Base-by-base conservation (phyloP, 495 filamentous ascomycete species). In the Jackrogersella minutella region DNA sequence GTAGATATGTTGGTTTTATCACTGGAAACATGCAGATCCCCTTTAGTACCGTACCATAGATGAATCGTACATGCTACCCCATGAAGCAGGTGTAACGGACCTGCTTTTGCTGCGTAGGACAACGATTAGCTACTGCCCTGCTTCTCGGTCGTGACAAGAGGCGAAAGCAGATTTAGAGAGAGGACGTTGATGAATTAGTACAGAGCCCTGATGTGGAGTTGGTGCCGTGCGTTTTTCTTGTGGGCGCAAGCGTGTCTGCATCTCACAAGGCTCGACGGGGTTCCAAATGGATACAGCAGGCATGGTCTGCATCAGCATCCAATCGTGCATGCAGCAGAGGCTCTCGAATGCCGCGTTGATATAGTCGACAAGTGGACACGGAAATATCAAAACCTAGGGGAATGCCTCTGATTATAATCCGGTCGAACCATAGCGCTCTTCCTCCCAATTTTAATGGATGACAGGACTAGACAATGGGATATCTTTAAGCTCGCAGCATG, bases 401-500 rank as follows among this genome's bases (percentile, higher is more conserved):
- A 46, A 59, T 24, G 16, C 46, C 22, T 44, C 34, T 21, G 62
- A 41, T 36, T 30, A 52, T 46, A 46, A 58, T 47, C 54, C 52
- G 19, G 16, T 34, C 34, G 11, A 41, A 55, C 43, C 36, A 43
- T 10, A 36, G 28, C 28, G 13, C 2, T 60, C 56, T 44, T 26
- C 41, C 55, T 64, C 53, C 36, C 24, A 59, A 55, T 44, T 64
- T 30, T 56, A 34, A 57, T 16, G 39, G 56, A 58, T 54, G 54
- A 62, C 34, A 64, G 59, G 56, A 46, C 57, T 50, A 61, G 61
- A 49, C 16, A 55, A 47, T 58, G 28, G n/a, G 50, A 61, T 47
- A 58, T 69, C 47, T 61, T 65, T 64, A 69, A 69, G 30, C 66
- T 69, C 60, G 60, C 66, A 69, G 66, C 51, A 58, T 69, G 66